Evolutionary conservation across 1,284 basidiomycete genomes (phyloP), one percentile per base, ranked within the genome.

Genomic region (Naganishia albida): DNA sequence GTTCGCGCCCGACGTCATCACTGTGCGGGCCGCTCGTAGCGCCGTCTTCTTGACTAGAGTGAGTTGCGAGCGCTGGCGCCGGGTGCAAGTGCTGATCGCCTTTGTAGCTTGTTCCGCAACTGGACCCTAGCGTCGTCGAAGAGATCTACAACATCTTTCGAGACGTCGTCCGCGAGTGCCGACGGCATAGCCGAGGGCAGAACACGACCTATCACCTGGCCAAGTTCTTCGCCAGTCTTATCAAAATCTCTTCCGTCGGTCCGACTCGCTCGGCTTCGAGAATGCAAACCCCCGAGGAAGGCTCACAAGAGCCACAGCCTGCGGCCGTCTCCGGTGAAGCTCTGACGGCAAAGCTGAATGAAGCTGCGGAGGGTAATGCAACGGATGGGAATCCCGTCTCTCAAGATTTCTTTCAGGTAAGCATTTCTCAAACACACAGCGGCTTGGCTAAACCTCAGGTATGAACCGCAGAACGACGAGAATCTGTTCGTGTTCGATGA

Each of bases 171-270:
- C 62, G 59, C 25, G 62, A 62, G 20, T 67, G 66, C 55, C 30
- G 54, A 13, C 39, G 59, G 6, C 44, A 56, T 40, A 54, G 62
- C 26, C 66, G 60, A 18, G 66, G 57, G 13, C 55, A 64, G 25
- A 62, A 67, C 23, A 64, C 63, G 12, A 51, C 66, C 18, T 64
- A 60, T 57, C 59, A 67, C 40, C 56, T 64, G 39, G 66, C 66
- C 20, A 64, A 56, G 43, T 67, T 67, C 63, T 67, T 67, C 40
- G 55, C 66, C 4, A 64, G 62, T 38, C 46, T 67, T 25, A 44
- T 64, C 49, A 50, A 57, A 23, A 62, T 67, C 28, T 63, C 55
- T 25, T 67, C 66, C 25, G 56, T 60, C 23, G 66, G 63, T 30
- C 66, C 66, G 2, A 64, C 66, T 8, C 48, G 66, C 13, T 43